Evolutionary conservation across 2,329 filamentous ascomycete species (phyloP), one percentile per base, ranked within the genome.

Genomic region (Phaeosphaeriaceae sp.): DNA sequence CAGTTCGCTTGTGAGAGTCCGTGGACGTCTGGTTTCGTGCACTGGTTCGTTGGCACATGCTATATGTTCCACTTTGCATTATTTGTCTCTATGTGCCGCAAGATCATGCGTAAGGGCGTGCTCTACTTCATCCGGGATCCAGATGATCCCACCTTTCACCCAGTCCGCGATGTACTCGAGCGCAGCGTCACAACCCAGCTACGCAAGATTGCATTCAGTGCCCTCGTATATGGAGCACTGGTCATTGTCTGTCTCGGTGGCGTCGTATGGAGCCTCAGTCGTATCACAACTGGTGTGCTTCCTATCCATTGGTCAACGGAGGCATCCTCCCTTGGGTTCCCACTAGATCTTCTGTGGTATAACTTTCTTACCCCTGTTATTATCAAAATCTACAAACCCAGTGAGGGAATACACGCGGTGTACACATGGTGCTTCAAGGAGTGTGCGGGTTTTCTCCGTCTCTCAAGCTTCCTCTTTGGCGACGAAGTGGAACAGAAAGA

Each of bases 61-160:
- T 99, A 99, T 74, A 99, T 99, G 95, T 99, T 99, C 76, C 94
- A 99, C 71, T 99, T 99, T 71, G 94, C 94, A 4, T 83, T 99
- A 3, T 99, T 99, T 70, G 94, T 99, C 15, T 95, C 92, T 48
- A 97, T 99, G 92, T 99, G 94, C 74, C 87, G 94, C 55, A 97
- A 96, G 77, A 96, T 97, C 50, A 90, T 99, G 87, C 87, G 94
- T 56, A 91, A 86, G 60, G 94, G 94, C 42, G 94, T 99, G 33
- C 80, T 99, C 50, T 97, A 97, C 77, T 99, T 99, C 72, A 99
- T 99, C 64, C 86, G 94, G 55, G 95, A 99, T 72, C 94, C 94
- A 6, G 95, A 99, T 72, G 94, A 99, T 73, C 94, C 95, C 7
- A 96, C 94, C 11, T 99, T 99, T 72, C 94, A 99, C 70, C 94